Base-by-base conservation (phyloP, 1,139 yeast genomes). In the Blastobotrys arbuscula region DNA sequence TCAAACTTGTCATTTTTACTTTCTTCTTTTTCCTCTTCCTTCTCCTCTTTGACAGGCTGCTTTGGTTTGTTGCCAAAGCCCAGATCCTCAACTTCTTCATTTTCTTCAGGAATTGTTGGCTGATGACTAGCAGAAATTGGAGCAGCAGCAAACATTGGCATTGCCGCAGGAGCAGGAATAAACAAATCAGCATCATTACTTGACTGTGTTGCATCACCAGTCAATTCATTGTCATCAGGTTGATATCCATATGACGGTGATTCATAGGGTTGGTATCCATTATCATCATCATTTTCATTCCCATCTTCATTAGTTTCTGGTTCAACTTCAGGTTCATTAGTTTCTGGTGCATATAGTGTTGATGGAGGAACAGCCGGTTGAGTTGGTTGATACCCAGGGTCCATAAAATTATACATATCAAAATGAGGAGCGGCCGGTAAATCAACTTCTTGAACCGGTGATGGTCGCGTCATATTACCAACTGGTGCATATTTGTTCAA, bases 51-150 rank as follows among this genome's bases (percentile, higher is more conserved):
- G 33, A 54, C 52, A 20, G 52, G 39, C 41, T 36, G 28, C 40
- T 52, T 48, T 35, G 47, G 47, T 42, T 49, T 56, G 47, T 63
- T 61, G 30, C 64, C 57, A 53, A 59, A 53, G 28, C 61, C 63
- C n/a, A 58, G 51, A 50, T 65, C 65, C 30, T 64, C 65, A 23
- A 57, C 60, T n/a, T 68, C 74, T 2, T 69, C 75, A 37, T 44
- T 42, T 35, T 48, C 47, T 38, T 44, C 45, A 7, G 53, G 52
- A n/a, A 50, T 48, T 13, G 48, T 44, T 13, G 50, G 43, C 20
- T 48, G 31, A 15, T 45, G 38, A 8, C 35, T 41, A n/a, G 9
- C 19, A 7, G 45, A 24, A 3, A 45, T 23, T 8, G 50, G 44
- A 8, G 51, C 13, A 3, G 43, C 31, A 21, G 41, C 37, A 18